Evolutionary conservation across 2,329 filamentous ascomycete genomes (phyloP).

Genomic region (Alternaria triticina): DNA sequence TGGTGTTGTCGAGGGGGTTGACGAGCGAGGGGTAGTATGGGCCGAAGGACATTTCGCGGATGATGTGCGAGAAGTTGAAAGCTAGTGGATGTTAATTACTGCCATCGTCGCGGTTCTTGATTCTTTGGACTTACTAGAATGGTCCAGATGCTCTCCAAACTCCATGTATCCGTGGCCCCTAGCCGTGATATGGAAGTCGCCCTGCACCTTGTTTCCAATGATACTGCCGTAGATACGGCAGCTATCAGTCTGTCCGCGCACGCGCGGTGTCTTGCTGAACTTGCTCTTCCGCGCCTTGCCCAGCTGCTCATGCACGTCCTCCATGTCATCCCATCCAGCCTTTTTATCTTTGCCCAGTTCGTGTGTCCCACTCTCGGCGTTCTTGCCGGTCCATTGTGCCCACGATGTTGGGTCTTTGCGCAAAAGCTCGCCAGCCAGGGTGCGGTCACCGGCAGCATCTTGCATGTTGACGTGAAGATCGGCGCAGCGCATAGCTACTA

Average conservation of each 20-base stretch:
- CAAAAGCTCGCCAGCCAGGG: slow-evolving; percentile 78
- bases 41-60: slow-evolving; percentile 95
- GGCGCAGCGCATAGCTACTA: slow-evolving; percentile 84
- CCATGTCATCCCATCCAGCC: slow-evolving; percentile 66
- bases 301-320: slow-evolving; percentile 91
- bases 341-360: slow-evolving; percentile 51
- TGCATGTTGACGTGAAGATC: slow-evolving; percentile 97
- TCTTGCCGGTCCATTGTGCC: slow-evolving; percentile 78
- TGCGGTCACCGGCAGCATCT: slow-evolving; percentile 90
- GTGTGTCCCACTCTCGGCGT: slow-evolving; percentile 60
- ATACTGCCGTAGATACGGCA: slow-evolving; percentile 90
- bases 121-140: slow-evolving; percentile 66
- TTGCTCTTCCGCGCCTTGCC: slow-evolving; percentile 71
- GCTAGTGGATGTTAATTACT: slow-evolving; percentile 55
- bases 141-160: slow-evolving; percentile 79
- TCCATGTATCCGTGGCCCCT: slow-evolving; percentile 93
- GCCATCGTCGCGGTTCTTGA: background rate
- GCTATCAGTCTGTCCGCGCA: slow-evolving; percentile 68
- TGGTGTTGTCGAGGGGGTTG: slow-evolving; percentile 92
- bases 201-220: slow-evolving; percentile 95
- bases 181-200: slow-evolving; percentile 97
- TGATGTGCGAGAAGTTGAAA: slow-evolving; percentile 98
- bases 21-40: slow-evolving; percentile 93
- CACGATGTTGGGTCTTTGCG: slow-evolving; percentile 80
- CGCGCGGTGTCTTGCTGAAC: slow-evolving; percentile 74